Conservation (phyloP, 805 yeast species). For the Kluyveromyces siamensis region DNA sequence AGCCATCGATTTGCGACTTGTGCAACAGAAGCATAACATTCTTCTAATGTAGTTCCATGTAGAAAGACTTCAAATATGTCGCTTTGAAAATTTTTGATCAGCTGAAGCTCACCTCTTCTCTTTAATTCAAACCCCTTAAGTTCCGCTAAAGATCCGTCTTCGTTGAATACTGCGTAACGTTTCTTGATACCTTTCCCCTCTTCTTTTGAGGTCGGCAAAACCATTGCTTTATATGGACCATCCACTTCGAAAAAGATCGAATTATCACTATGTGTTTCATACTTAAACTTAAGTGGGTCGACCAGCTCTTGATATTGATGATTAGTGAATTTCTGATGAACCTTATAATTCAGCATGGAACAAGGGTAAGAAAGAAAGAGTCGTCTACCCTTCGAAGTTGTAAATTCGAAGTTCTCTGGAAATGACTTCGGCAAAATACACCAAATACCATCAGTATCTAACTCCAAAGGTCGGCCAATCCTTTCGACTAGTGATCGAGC, state of each 20-base stretch:
- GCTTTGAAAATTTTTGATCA: slow-evolving; percentile 90
- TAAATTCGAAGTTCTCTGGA: slow-evolving; percentile 78
- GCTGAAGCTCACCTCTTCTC: slow-evolving; percentile 90
- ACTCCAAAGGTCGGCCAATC: slow-evolving; percentile 88
- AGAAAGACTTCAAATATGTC: slow-evolving; percentile 87
- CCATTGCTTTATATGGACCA: slow-evolving; percentile 97
- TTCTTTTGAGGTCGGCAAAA: slow-evolving; percentile 92
- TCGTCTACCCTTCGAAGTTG: slow-evolving; percentile 67
- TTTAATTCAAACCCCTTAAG: slow-evolving; percentile 94
- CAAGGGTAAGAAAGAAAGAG: slow-evolving; percentile 84
- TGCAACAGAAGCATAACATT: slow-evolving; percentile 85
- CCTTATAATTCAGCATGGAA: slow-evolving; percentile 89
- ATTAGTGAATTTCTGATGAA: slow-evolving; percentile 85
- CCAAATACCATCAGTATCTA: slow-evolving; percentile 99
- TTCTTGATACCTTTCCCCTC: slow-evolving; percentile 96
- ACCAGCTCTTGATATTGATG: slow-evolving; percentile 85
- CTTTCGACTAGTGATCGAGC: slow-evolving; percentile 87
- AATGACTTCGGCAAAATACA: slow-evolving; percentile 90
- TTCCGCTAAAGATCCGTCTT: slow-evolving; percentile 90
- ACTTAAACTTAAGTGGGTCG: slow-evolving; percentile 59
- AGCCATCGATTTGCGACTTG: slow-evolving; percentile 92
- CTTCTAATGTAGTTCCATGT: slow-evolving; percentile 70
- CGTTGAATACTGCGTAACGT: slow-evolving; percentile 93
- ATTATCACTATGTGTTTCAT: slow-evolving; percentile 77
- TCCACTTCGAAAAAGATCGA: slow-evolving; percentile 97